phyloP scores from a whole-genome alignment of 768 basidiomycete genomes.

The Psilocybe azurescens region DNA sequence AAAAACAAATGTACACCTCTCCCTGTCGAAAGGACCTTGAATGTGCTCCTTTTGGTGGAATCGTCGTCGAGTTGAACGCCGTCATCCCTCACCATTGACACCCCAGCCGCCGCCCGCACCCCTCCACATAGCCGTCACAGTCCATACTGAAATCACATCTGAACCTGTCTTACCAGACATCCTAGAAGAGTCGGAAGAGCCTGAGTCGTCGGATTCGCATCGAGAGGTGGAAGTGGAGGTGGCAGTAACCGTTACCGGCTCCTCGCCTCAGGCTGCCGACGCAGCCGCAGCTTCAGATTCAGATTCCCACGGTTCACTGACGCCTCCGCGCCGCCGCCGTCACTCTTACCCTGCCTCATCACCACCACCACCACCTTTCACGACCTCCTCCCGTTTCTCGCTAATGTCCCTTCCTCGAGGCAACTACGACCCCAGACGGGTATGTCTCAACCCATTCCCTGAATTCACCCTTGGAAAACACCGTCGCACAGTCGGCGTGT shows the following conservation, averaged over 20 bases:
- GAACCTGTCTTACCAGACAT: not conserved
- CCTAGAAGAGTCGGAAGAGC: conserved; percentile 22
- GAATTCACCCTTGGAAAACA: conserved; percentile 76
- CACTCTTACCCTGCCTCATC: conserved; percentile 4
- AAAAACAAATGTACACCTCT: not conserved
- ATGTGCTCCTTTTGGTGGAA: conserved; percentile 1
- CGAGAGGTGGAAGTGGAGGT: too few relatives aligned
- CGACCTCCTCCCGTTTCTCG: not conserved
- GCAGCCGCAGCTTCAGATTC: not conserved
- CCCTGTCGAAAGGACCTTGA: not conserved
- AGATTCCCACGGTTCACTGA: conserved; percentile 33
- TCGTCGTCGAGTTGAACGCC: not conserved
- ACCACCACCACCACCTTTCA: conserved; percentile 3
- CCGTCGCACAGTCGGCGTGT: conserved; percentile 84
- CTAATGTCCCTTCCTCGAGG: conserved; percentile 70
- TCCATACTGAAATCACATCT: conserved; percentile 29
- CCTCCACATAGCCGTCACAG: conserved; percentile 28
- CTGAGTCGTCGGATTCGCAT: too few relatives aligned
- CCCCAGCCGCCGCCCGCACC: not conserved
- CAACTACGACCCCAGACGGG: conserved; percentile 85
- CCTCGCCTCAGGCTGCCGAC: not conserved
- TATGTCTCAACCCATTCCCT: conserved; percentile 89
- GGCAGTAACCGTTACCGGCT: too few relatives aligned
- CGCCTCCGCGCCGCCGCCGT: conserved; percentile 21
- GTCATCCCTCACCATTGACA: too few relatives aligned